Evolutionary conservation across 2,329 filamentous ascomycete genomes (phyloP).

Genomic region (Fonsecaea monophora): DNA sequence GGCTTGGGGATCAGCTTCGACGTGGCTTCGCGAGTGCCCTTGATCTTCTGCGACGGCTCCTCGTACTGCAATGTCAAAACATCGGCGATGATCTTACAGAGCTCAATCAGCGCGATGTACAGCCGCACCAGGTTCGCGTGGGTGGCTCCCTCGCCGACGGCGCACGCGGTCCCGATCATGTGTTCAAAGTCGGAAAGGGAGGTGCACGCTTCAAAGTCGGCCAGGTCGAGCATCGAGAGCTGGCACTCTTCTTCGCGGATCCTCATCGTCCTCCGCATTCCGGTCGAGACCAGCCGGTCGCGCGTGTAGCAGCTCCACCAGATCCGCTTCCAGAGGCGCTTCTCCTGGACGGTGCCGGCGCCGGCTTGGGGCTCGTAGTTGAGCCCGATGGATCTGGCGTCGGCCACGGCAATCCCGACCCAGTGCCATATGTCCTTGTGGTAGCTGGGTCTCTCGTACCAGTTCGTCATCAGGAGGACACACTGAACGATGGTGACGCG

Average conservation of each 20-base stretch:
- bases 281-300: conserved; percentile 86
- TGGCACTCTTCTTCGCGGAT: conserved; percentile 75
- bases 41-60: conserved; percentile 7
- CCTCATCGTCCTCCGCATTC: conserved; percentile 87
- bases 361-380: conserved; percentile 75
- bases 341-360: conserved; percentile 58
- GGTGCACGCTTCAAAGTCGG: conserved; percentile 12
- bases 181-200: background rate
- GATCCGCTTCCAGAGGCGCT: conserved; percentile 88
- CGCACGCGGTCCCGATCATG: conserved; percentile 4
- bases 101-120: conserved; percentile 67
- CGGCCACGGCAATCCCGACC: conserved; percentile 95
- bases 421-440: conserved; percentile 98
- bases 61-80: conserved; percentile 18
- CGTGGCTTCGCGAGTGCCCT: conserved; percentile 5
- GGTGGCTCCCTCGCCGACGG: background rate
- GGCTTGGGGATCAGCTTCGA: conserved; percentile 10
- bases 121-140: conserved; percentile 5
- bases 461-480: conserved; percentile 92
- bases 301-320: conserved; percentile 99
- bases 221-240: conserved; percentile 1
- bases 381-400: conserved; percentile 91
- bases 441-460: conserved; percentile 95
- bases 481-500: conserved; percentile 86
- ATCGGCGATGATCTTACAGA: conserved; percentile 12